Percentiles rank a stretch among this genome's conserved stretches.
phyloP scores from a whole-genome alignment of 768 basidiomycete species.

The Suillus decipiens region DNA sequence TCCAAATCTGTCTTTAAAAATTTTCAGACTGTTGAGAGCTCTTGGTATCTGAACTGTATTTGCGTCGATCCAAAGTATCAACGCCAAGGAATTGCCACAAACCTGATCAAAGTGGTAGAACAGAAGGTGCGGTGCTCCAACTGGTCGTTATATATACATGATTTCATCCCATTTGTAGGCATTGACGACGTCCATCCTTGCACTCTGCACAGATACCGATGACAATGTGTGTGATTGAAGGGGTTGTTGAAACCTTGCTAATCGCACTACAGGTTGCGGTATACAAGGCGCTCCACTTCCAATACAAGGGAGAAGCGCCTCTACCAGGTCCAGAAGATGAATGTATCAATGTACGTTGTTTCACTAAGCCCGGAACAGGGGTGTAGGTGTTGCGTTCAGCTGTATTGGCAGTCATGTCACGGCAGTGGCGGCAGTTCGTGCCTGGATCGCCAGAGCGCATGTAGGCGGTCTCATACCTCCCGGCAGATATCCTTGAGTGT shows the following conservation, averaged over 20 bases:
- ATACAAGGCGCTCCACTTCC: background rate
- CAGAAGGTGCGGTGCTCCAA: background rate
- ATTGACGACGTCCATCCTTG: background rate
- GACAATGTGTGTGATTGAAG: background rate
- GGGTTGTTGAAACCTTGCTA: background rate
- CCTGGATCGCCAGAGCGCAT: too few relatives aligned
- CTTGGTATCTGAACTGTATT: background rate
- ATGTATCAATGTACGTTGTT: background rate
- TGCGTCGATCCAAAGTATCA: background rate
- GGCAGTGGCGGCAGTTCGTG: too few relatives aligned
- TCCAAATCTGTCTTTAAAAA: background rate
- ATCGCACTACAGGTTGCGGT: background rate
- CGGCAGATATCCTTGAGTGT: background rate
- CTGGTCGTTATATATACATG: background rate
- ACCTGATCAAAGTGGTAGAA: background rate
- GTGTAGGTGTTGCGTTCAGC: background rate
- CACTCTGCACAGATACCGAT: constrained; percentile 1
- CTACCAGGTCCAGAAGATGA: background rate
- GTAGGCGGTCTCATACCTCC: background rate
- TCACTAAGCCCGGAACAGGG: background rate
- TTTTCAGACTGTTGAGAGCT: background rate
- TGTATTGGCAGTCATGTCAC: background rate
- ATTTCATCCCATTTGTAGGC: background rate
- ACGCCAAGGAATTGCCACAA: background rate
- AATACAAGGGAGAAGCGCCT: constrained; percentile 1